Evolutionary conservation across 495 filamentous ascomycete genomes (phyloP).

Genomic region (Hyaloscypha finlandica): DNA sequence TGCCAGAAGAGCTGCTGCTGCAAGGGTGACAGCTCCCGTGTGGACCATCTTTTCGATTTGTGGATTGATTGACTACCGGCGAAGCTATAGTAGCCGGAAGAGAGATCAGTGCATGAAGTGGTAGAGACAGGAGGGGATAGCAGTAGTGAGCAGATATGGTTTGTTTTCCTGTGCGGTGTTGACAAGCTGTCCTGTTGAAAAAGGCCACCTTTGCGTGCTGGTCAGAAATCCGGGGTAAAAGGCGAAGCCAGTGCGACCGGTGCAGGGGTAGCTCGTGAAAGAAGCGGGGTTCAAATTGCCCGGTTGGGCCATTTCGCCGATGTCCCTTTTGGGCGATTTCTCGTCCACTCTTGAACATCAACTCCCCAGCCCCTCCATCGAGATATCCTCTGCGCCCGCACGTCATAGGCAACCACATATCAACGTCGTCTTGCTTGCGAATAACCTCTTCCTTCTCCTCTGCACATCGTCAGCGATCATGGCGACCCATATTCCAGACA

Average conservation of each 20-base stretch:
- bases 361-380: background rate
- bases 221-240: constrained; percentile 31
- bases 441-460: background rate
- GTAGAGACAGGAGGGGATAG: background rate
- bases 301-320: background rate
- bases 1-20: constrained; percentile 55
- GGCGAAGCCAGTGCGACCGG: too few relatives aligned
- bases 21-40: constrained; percentile 35
- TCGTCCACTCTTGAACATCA: constrained; percentile 6
- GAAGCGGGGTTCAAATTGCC: background rate
- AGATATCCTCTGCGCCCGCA: background rate
- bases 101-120: constrained; percentile 17
- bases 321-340: constrained; percentile 10
- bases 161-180: constrained; percentile 9
- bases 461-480: constrained; percentile 44
- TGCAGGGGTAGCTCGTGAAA: constrained; percentile 3
- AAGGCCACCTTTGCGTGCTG: constrained; percentile 22
- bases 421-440: background rate
- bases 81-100: constrained; percentile 31
- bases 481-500: constrained; percentile 71
- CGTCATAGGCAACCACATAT: constrained; percentile 21
- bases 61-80: constrained; percentile 15
- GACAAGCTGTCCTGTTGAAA: constrained; percentile 31
- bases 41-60: constrained; percentile 27
- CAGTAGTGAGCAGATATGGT: constrained; percentile 2